Base-by-base conservation (phyloP, 805 yeast genomes). In the Myxozyma mucilagina region DNA sequence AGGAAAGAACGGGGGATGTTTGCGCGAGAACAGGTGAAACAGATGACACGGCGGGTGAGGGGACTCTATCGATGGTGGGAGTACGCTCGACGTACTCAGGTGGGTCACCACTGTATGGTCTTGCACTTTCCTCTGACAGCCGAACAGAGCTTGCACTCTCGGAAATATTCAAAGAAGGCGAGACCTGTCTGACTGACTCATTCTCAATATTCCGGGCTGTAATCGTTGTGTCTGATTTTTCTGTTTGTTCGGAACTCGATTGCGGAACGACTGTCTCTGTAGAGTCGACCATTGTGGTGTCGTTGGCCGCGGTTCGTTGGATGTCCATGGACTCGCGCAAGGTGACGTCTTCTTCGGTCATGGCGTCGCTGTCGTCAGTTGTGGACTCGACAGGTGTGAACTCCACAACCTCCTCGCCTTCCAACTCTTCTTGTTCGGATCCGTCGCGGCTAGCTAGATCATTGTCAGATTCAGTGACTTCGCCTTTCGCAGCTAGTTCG, bases 251-350 rank as follows among this genome's bases (percentile, higher is more conserved):
- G 35, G 16, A 5, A 9, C 4, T 24, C 4, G 29, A 24, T 3
- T 3, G 4, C 2, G 29, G 29, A 3, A 24, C 29, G 29, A 24
- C 29, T 24, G 29, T 24, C 2, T 24, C 29, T 24, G 29, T 24
- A 24, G 29, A 24, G 29, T 24, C 29, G 29, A 24, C 29, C 29
- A 24, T 24, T 2, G 29, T 24, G 29, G 29, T 24, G 29, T 24
- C 29, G 48, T 44, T 32, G 4, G 18, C 47, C 29, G 29, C 35
- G 5, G 49, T 8, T 7, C 13, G 13, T n/a, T 56, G 56, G 13
- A 47, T 16, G 24, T 57, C 56, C 47, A 57, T 38, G 7, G 50
- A 55, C 18, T 59, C 62, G 8, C 57, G 56, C 29, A 59, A 36
- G 9, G 62, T 53, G 24, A 53, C 31, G 29, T 53, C 62, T 14